Conservation (phyloP, 2,329 filamentous ascomycete species). For the Diaporthe citri region DNA sequence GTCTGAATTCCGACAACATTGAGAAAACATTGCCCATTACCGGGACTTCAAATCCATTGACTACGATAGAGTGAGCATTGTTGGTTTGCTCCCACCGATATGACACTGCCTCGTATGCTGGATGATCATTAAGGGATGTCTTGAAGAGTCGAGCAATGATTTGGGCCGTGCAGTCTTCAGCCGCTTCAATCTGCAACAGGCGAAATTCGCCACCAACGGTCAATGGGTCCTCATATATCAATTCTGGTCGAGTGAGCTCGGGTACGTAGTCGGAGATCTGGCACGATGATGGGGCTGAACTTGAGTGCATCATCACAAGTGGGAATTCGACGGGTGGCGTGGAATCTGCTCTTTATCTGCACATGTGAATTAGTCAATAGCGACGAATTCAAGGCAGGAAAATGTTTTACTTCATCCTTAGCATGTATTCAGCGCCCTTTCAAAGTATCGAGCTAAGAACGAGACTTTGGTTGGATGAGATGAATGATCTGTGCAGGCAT, state of each 20-base stretch:
- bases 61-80: background rate
- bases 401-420: background rate
- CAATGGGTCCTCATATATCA: background rate
- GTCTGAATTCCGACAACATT: background rate
- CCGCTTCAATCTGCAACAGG: background rate
- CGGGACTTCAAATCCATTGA: background rate
- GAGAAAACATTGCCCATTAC: background rate
- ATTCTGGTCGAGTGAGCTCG: background rate
- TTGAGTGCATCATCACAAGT: background rate
- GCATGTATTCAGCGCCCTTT: background rate
- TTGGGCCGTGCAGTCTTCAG: too few relatives aligned
- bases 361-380: background rate
- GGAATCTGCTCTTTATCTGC: background rate
- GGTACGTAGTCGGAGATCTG: rapidly evolving
- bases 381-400: background rate
- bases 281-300: background rate
- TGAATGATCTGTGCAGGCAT: background rate
- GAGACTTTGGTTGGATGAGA: background rate
- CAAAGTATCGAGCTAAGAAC: background rate
- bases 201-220: background rate
- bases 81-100: background rate
- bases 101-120: background rate
- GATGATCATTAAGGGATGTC: background rate
- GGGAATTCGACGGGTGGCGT: rapidly evolving
- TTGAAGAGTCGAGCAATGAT: background rate